Base-by-base conservation (phyloP, 2,329 filamentous ascomycete species). In the Colletotrichum godetiae region DNA sequence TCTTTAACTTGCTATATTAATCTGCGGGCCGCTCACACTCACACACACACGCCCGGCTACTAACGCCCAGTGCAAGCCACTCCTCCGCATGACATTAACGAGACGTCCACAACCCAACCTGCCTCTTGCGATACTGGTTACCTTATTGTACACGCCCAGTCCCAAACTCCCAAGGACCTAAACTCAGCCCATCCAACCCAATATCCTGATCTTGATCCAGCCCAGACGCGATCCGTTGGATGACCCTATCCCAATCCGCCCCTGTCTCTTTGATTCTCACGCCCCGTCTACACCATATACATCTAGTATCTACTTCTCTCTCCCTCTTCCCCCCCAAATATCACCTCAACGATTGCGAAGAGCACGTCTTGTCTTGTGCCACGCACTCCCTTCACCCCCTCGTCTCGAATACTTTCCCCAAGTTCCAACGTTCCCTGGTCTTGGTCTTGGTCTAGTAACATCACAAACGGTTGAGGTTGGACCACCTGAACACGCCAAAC, bases 311-410 rank as follows among this genome's bases (percentile, higher is more conserved):
- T 46, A 46, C 42, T 46, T 46, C 58, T 37, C 58, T n/a, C 24
- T 29, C n/a, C n/a, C 53, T 35, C 27, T 29, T 37, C n/a, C 22
- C 57, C 42, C 53, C 42, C 58, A 27, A 53, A 72, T 35, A 73
- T 75, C 72, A 70, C 72, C 68, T 75, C 72, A 75, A 53, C 65
- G 24, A 68, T 75, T 75, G 68, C 74, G 72, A 68, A 68, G 56
- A 75, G 65, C 68, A 75, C 74, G 72, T 75, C 66, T 75, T 67
- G 58, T 11, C 59, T 69, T 55, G 69, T 68, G 73, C 33, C 70
- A 74, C 73, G 69, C 67, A 60, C 76, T 77, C 80, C 79, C 72
- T 73, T 78, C 78, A 69, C 72, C 65, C 68, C 60, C 60, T 62
- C 57, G 29, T 68, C 37, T 13, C 55, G 29, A 19, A 46, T 56